Evolutionary conservation across 805 yeast species (phyloP).

Genomic region (Ogataea trehaloabstinens): DNA sequence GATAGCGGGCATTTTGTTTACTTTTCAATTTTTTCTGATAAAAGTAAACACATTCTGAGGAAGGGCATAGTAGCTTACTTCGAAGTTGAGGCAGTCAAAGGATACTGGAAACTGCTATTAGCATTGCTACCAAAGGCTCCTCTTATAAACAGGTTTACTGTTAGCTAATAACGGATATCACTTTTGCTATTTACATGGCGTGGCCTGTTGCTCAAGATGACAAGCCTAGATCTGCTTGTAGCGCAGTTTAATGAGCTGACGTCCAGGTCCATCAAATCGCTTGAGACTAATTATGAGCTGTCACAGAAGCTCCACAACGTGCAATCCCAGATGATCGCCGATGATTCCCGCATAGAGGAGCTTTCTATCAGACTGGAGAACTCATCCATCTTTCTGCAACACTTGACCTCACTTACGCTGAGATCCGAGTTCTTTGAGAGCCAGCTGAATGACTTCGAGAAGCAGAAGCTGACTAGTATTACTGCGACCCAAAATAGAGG

Average conservation of each 20-base stretch:
- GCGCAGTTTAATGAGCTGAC: conserved; percentile 15
- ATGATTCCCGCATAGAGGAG: conserved; percentile 23
- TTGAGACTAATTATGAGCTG: conserved; percentile 16
- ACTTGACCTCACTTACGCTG: conserved; percentile 30
- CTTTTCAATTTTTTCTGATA: not conserved
- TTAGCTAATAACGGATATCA: too few species aligned
- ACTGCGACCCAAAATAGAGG: conserved; percentile 23
- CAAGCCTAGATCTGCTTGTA: conserved; percentile 14
- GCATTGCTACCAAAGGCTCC: too few species aligned
- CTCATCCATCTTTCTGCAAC: conserved; percentile 28
- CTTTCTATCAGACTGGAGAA: conserved; percentile 25
- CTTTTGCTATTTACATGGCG: not conserved
- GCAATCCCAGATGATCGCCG: conserved; percentile 17
- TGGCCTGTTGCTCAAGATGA: too few species aligned
- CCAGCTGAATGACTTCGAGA: conserved; percentile 30
- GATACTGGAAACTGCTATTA: too few species aligned
- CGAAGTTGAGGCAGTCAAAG: too few species aligned
- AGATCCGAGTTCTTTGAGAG: conserved; percentile 35
- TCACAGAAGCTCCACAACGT: conserved; percentile 14
- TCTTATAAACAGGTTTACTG: too few species aligned
- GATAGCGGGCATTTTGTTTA: conserved; percentile 1
- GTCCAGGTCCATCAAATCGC: conserved; percentile 13
- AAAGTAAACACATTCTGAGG: not conserved
- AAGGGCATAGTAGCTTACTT: too few species aligned
- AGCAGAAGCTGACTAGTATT: conserved; percentile 11